A percentile compares a stretch with the other conserved stretches of the same genome.
Evolutionary conservation across 805 yeast genomes (phyloP).

Genomic region (Candida ascalaphidarum): DNA sequence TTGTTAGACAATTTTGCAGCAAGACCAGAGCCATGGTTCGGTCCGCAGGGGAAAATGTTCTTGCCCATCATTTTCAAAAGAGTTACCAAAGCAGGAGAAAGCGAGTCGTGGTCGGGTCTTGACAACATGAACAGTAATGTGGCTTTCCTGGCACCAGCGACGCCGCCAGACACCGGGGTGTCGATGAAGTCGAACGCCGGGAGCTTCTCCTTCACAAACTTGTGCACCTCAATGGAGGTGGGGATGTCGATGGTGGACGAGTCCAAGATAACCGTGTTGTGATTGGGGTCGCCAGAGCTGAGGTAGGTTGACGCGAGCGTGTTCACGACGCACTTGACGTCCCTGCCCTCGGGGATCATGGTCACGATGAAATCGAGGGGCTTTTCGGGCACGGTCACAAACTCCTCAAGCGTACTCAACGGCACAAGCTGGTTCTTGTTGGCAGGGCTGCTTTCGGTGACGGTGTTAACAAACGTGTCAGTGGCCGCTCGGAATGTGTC

Average conservation of each 20-base stretch:
- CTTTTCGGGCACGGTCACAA: conserved; percentile 20
- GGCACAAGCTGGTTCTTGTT: conserved; percentile 10
- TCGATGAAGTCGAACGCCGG: conserved; percentile 39
- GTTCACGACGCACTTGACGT: conserved; percentile 32
- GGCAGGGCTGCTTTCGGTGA: conserved; percentile 13
- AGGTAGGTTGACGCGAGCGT: conserved; percentile 28
- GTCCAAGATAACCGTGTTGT: conserved; percentile 32
- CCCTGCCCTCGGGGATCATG: conserved; percentile 49
- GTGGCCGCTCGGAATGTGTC: conserved; percentile 29
- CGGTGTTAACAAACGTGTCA: conserved; percentile 13
- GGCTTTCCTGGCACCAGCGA: conserved; percentile 44
- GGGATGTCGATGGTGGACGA: conserved; percentile 45
- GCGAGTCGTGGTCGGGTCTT: conserved; percentile 15
- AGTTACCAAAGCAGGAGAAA: conserved; percentile 20
- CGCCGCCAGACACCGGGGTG: conserved; percentile 52
- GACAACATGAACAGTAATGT: conserved; percentile 48
- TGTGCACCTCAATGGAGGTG: conserved; percentile 34
- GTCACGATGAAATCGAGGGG: conserved; percentile 37
- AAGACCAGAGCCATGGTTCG: conserved; percentile 40
- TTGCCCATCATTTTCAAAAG: conserved; percentile 37
- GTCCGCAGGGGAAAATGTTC: conserved; percentile 41
- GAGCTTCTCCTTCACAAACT: conserved; percentile 19
- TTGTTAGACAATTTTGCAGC: conserved; percentile 49
- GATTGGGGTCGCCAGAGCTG: conserved; percentile 1
- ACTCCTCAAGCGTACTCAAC: conserved; percentile 12